A percentile compares a stretch with the other conserved stretches of the same genome.
phyloP scores from a whole-genome alignment of 371 early-diverging fungal species.

The Dinochytrium kinnereticum region DNA sequence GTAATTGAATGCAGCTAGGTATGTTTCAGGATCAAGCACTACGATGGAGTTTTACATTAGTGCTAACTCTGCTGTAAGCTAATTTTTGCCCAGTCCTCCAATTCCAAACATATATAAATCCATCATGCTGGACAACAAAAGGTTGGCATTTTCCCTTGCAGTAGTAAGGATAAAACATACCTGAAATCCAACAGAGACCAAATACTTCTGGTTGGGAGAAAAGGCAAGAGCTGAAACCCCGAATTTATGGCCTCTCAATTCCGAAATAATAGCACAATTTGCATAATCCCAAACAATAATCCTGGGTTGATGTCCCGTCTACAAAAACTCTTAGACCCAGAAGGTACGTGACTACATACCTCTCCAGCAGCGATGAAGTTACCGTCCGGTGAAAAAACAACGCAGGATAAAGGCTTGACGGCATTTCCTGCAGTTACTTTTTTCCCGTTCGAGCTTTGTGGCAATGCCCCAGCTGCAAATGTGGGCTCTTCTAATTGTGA shows the following conservation, averaged over 20 bases:
- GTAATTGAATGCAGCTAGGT: conserved; percentile 57
- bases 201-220: conserved; percentile 72
- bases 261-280: conserved; percentile 59
- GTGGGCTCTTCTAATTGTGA: neutral
- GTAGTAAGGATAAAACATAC: conserved; percentile 45
- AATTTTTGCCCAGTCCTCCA: conserved; percentile 72
- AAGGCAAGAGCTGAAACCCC: conserved; percentile 75
- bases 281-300: conserved; percentile 77
- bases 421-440: conserved; percentile 34
- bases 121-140: conserved; percentile 70
- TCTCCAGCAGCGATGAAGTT: conserved; percentile 80
- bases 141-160: neutral
- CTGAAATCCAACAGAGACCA: conserved; percentile 85
- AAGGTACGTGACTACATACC: conserved; percentile 53
- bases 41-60: conserved; percentile 56
- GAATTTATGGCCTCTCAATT: conserved; percentile 80
- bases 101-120: conserved; percentile 82
- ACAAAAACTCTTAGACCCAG: neutral
- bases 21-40: neutral
- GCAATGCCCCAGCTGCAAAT: neutral
- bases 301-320: conserved; percentile 85
- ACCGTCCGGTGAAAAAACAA: conserved; percentile 80
- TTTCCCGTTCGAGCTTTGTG: conserved; percentile 5
- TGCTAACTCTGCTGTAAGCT: conserved; percentile 72
- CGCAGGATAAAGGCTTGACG: conserved; percentile 74